phyloP scores from a whole-genome alignment of 2,329 filamentous ascomycete species.

The Pseudocercospora crystallina region DNA sequence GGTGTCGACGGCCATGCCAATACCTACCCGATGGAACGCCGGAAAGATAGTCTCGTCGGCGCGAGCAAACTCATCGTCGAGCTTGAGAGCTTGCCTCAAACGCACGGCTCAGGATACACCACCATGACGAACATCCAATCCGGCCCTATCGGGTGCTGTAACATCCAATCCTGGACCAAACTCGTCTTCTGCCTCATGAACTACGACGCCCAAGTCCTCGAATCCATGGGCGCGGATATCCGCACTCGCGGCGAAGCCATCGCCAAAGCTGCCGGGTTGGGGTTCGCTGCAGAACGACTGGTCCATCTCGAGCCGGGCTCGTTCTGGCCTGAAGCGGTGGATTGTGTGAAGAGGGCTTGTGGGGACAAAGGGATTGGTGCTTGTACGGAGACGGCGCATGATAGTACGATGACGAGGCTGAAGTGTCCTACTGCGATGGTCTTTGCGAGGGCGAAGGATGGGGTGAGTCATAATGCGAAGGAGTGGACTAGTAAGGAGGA shows the following conservation, averaged over 20 bases:
- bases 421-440: conserved; percentile 35
- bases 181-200: conserved; percentile 33
- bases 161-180: conserved; percentile 32
- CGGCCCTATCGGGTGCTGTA: conserved; percentile 27
- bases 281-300: conserved; percentile 1
- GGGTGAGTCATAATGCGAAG: conserved; percentile 27
- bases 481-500: conserved; percentile 32
- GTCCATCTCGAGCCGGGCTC: conserved; percentile 18
- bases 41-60: conserved; percentile 29
- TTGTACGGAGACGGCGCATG: conserved; percentile 31
- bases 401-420: conserved; percentile 32
- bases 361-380: conserved; percentile 28
- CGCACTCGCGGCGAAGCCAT: conserved; percentile 7
- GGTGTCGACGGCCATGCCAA: conserved; percentile 34
- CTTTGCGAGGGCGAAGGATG: conserved; percentile 32
- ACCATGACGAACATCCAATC: conserved; percentile 32
- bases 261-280: conserved; percentile 1
- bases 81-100: conserved; percentile 24
- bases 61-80: conserved; percentile 27
- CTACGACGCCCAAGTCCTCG: conserved; percentile 22
- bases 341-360: conserved; percentile 30
- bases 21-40: conserved; percentile 30
- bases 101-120: conserved; percentile 23
- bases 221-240: conserved; percentile 28
- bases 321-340: conserved; percentile 20